Evolutionary conservation across 345 rosid species (phyloP).

Genomic region (Citrus unshiu): DNA sequence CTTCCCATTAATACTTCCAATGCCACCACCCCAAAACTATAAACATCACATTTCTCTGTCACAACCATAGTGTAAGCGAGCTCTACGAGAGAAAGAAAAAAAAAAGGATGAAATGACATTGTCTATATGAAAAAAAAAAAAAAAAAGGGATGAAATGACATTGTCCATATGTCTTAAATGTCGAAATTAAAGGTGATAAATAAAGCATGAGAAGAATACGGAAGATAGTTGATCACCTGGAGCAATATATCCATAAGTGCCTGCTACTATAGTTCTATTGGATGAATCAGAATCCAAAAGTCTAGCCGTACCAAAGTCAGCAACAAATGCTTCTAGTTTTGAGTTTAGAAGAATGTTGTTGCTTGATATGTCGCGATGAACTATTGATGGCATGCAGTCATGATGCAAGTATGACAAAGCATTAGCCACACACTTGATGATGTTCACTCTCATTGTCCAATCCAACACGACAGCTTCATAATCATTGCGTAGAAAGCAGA

Average conservation of each 20-base stretch:
- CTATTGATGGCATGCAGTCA: too few species aligned
- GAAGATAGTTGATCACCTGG: constrained; percentile 5
- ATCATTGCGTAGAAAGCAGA: not conserved
- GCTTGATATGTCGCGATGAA: too few species aligned
- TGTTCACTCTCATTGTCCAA: constrained; percentile 14
- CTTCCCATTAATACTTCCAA: too few species aligned
- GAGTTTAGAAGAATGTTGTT: too few species aligned
- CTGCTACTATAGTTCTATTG: not conserved
- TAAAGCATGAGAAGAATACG: not conserved
- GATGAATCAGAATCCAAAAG: constrained; percentile 13
- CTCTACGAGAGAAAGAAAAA: not conserved
- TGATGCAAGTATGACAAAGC: not conserved
- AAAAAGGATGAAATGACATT: not conserved
- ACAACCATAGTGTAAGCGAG: not conserved
- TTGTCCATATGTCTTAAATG: too few species aligned
- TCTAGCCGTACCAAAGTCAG: constrained; percentile 16
- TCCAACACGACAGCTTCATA: constrained; percentile 8
- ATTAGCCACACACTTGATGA: constrained; percentile 4
- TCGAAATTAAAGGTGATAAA: not conserved
- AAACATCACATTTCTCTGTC: not conserved
- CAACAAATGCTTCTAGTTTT: too few species aligned
- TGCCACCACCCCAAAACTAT: too few species aligned
- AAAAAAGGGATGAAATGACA: not conserved
- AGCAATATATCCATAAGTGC: constrained; percentile 15
- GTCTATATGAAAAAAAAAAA: not conserved